These are phyloP conservation scores for Stachybotrys chartarum DNA, from an alignment of 2,329 filamentous ascomycete genomes.

Conservation along the genomic window DNA sequence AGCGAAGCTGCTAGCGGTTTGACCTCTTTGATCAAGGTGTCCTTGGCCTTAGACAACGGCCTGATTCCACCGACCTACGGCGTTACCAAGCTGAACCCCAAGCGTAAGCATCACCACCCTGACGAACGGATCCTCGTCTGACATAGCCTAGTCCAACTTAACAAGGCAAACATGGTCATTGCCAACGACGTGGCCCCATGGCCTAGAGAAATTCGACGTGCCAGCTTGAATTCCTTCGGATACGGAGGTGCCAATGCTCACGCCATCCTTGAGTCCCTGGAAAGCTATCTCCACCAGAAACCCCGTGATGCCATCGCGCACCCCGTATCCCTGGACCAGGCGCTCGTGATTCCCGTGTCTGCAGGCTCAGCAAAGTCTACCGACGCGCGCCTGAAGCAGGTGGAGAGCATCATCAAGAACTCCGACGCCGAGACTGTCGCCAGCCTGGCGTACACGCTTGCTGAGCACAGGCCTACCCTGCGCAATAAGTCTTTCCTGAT, in stretches of 20 bases:
- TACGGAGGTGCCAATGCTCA: conserved; percentile 39
- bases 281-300: not conserved
- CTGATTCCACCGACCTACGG: conserved; percentile 17
- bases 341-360: not conserved
- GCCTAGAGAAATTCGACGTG: conserved; percentile 15
- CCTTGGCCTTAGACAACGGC: conserved; percentile 16
- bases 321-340: not conserved
- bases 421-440: not conserved
- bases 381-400: not conserved
- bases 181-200: conserved; percentile 11
- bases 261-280: conserved; percentile 24
- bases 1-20: conserved; percentile 19
- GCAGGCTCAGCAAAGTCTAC: not conserved
- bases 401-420: not conserved
- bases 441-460: not conserved
- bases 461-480: not conserved
- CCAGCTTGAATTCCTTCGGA: conserved; percentile 26
- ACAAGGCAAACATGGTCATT: conserved; percentile 11
- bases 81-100: conserved; percentile 15
- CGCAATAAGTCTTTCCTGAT: not conserved
- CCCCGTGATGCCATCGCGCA: not conserved
- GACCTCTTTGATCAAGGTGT: conserved; percentile 17
- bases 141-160: no score
- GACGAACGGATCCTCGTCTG: no score
- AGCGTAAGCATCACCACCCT: conserved; percentile 7